Evolutionary conservation across 2,329 filamentous ascomycete genomes (phyloP), one percentile per base, ranked within the genome.

Genomic region (Phyllosticta citriasiana): DNA sequence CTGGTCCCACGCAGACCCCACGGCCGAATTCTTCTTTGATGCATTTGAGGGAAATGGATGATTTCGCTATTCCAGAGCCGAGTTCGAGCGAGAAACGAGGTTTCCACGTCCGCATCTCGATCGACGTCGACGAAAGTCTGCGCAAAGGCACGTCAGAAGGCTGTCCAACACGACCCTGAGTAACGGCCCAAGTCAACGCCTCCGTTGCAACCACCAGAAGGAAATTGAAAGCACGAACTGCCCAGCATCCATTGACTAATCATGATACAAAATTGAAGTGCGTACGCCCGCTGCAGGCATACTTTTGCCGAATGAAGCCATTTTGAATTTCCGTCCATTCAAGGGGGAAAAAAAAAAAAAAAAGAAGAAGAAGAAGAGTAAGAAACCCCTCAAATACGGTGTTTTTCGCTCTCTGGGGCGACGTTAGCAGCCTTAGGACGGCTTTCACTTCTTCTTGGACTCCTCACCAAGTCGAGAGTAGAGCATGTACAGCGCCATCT

Each of bases 401-500:
- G 64, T 54, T 66, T 66, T 63, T 64, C 67, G 60, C 53, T 72
- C 66, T 55, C 67, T 66, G 40, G 6, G 33, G 22, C 4, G 30
- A 59, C n/a, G 33, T 53, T 61, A 65, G 57, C 26, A 51, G 16
- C 51, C 22, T 60, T 50, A 52, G n/a, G 26, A 27, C n/a, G 8
- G 59, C 24, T 19, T 53, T 53, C 52, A 53, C 22, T 53, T 24
- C 22, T 27, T 24, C 22, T 53, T 53, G 52, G 47, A 27, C 19
- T 54, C 25, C 82, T 78, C 71, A 96, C 94, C 94, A 74, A 99
- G 88, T 82, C 94, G 86, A 63, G 91, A 95, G 77, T 99, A 99
- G 60, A 99, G 84, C 92, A 99, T 97, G 78, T 97, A 99, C 61
- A 99, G 79, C n/a, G 94, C 94, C 92, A 99, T 97, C 71, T 96